phyloP scores from a whole-genome alignment of 305 asterid species.

The Withania somnifera region DNA sequence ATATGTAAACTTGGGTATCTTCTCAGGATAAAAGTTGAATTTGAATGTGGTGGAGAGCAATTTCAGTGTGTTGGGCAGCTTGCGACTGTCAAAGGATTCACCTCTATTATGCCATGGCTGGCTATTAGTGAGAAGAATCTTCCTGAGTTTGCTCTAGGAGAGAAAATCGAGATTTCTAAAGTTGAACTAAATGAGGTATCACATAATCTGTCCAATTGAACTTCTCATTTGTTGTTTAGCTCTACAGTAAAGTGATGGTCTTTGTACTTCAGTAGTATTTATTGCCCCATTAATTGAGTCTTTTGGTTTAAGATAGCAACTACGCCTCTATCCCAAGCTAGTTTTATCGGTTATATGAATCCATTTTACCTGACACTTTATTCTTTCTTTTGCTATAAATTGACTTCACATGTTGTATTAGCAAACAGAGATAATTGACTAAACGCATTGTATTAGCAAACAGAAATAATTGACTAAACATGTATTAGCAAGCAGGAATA shows the following conservation, averaged over 20 bases:
- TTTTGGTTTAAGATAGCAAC: neutral
- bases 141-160: constrained; percentile 57
- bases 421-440: neutral
- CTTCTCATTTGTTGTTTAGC: neutral
- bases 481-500: neutral
- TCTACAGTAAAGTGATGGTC: neutral
- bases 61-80: constrained; percentile 68
- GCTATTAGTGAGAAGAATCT: constrained; percentile 60
- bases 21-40: constrained; percentile 54
- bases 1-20: constrained; percentile 1
- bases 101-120: constrained; percentile 89
- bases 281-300: neutral
- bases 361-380: neutral
- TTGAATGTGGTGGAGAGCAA: constrained; percentile 63
- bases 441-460: neutral
- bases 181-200: constrained; percentile 66
- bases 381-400: neutral
- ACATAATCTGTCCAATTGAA: neutral
- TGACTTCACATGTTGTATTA: neutral
- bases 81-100: constrained; percentile 57
- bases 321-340: neutral
- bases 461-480: neutral
- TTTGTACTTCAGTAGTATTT: neutral
- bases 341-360: neutral
- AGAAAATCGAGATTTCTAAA: constrained; percentile 47